Percentiles rank a stretch among this genome's conserved stretches.
Conservation (phyloP, 305 asterid species). For the Fraxinus paxiana region DNA sequence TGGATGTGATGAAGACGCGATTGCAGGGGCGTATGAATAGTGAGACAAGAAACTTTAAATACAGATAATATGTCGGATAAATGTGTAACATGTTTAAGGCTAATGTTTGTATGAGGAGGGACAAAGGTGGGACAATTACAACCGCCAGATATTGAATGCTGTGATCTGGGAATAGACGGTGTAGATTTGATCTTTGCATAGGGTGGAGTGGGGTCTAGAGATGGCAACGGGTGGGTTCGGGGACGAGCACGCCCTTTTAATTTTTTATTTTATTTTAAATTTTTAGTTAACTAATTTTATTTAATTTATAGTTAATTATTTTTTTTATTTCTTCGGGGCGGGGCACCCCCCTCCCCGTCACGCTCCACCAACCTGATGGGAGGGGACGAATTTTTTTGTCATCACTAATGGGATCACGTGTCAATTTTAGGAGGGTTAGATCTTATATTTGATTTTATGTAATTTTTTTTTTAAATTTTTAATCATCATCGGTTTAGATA, state of each 20-base stretch:
- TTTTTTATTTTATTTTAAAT: too few relatives aligned
- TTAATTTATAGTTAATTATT: too few relatives aligned
- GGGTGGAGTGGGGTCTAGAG: not conserved
- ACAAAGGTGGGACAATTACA: slow-evolving; percentile 42
- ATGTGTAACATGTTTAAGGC: slow-evolving; percentile 22
- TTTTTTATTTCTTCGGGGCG: too few relatives aligned
- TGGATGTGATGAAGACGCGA: not conserved
- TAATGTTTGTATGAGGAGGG: slow-evolving; percentile 21
- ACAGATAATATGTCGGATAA: slow-evolving; percentile 32
- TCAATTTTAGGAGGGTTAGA: slow-evolving; percentile 11
- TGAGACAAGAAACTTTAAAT: slow-evolving; percentile 30
- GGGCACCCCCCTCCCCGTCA: too few relatives aligned
- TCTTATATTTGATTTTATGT: not conserved
- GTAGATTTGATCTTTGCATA: not conserved
- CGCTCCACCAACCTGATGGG: too few relatives aligned
- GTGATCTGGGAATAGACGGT: slow-evolving; percentile 31
- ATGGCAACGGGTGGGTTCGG: too few relatives aligned
- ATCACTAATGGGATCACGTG: not conserved
- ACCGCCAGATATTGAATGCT: slow-evolving; percentile 36
- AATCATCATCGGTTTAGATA: too few relatives aligned
- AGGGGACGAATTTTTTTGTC: too few relatives aligned
- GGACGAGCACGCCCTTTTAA: too few relatives aligned
- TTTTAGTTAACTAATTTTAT: too few relatives aligned
- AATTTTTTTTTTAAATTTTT: too few relatives aligned
- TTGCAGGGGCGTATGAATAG: slow-evolving; percentile 7